Conservation (phyloP, 2,329 filamentous ascomycete genomes). For the Nigrospora osmanthi region DNA sequence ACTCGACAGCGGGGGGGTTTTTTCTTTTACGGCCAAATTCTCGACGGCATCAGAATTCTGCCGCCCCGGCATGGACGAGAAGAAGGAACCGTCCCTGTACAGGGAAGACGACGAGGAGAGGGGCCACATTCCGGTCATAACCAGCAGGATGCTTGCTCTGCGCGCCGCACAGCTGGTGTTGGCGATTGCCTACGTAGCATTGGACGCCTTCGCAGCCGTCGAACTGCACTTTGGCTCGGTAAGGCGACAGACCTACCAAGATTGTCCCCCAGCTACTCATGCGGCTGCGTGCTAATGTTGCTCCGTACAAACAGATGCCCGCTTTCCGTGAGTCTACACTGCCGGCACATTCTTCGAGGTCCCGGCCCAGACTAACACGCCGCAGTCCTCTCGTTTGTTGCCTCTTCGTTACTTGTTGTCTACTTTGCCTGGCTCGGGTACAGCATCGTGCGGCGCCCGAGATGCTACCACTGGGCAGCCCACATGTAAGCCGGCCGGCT, state of each 20-base stretch:
- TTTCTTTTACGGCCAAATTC: no score
- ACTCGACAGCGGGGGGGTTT: no score
- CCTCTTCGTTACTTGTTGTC: neutral
- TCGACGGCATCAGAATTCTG: no score
- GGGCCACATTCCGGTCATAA: neutral
- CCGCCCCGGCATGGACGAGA: no score
- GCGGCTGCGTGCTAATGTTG: no score
- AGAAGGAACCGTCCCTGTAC: no score
- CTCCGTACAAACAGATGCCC: no score
- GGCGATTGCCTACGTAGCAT: neutral
- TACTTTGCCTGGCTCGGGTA: neutral
- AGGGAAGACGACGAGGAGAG: neutral
- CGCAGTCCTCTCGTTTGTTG: no score
- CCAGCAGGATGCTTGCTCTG: neutral
- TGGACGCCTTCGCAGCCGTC: neutral
- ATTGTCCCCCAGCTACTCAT: no score
- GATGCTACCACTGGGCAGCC: slow-evolving; percentile 1
- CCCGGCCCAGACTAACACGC: no score
- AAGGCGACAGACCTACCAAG: neutral
- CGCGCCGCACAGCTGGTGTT: neutral
- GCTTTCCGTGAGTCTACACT: no score
- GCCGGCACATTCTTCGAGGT: no score
- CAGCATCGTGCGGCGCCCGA: neutral
- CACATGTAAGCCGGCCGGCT: neutral
- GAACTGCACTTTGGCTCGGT: neutral